Conservation (phyloP, 129 eudicot genomes). For the Flaveria linearis region DNA sequence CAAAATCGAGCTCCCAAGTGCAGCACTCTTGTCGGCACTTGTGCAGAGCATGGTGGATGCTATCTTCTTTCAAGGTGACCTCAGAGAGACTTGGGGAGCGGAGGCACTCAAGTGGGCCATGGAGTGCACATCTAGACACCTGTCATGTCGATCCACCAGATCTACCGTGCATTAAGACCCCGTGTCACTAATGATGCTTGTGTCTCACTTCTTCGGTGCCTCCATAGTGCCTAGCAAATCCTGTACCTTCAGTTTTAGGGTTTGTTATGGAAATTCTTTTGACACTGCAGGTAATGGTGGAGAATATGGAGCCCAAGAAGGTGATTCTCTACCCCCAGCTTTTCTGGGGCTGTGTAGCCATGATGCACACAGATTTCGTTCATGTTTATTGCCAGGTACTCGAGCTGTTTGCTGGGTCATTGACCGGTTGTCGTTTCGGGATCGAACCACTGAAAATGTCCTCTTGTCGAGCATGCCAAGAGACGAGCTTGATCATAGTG, state of each 20-base stretch:
- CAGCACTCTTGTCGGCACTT: slow-evolving; percentile 95
- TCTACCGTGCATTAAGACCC: slow-evolving; percentile 87
- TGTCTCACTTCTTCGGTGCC: slow-evolving; percentile 89
- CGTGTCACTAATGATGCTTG: slow-evolving; percentile 93
- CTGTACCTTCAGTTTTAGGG: slow-evolving; percentile 88
- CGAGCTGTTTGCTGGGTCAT: slow-evolving; percentile 89
- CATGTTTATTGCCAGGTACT: slow-evolving; percentile 98
- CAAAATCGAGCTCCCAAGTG: slow-evolving; percentile 93
- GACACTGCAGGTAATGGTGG: slow-evolving; percentile 98
- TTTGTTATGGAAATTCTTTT: slow-evolving; percentile 91
- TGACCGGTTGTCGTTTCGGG: slow-evolving; percentile 86
- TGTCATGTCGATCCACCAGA: slow-evolving; percentile 98
- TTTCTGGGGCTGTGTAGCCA: slow-evolving; percentile 99
- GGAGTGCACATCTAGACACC: slow-evolving; percentile 99
- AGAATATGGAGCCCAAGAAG: slow-evolving; percentile 97
- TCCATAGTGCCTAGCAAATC: slow-evolving; percentile 91
- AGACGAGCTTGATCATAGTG: slow-evolving; percentile 73
- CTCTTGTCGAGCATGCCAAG: slow-evolving; percentile 98
- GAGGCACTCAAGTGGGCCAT: slow-evolving; percentile 99
- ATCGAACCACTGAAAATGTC: slow-evolving; percentile 91
- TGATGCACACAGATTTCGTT: slow-evolving; percentile 98
- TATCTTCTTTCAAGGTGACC: slow-evolving; percentile 95
- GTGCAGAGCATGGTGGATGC: slow-evolving; percentile 99
- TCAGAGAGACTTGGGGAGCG: slow-evolving; percentile 95
- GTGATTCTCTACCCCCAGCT: slow-evolving; percentile 95